Conservation (phyloP, 169 alveolate genomes). For the Plasmodium fragile region DNA sequence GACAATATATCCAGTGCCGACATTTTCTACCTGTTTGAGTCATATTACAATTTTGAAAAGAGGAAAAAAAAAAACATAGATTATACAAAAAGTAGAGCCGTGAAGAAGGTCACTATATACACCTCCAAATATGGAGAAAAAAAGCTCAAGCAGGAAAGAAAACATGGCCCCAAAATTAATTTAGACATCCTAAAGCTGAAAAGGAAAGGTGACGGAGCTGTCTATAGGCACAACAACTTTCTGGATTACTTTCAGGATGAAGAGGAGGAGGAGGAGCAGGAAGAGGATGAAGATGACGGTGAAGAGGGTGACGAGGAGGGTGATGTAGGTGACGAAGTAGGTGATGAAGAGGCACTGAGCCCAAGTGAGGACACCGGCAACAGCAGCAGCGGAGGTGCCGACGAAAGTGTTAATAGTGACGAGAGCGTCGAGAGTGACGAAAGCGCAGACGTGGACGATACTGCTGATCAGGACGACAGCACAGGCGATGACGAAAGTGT, state of each 20-base stretch:
- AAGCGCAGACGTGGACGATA: constrained; percentile 73
- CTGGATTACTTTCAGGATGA: constrained; percentile 75
- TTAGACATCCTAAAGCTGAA: not conserved
- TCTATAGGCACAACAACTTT: constrained; percentile 61
- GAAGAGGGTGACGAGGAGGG: constrained; percentile 79
- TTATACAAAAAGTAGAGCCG: constrained; percentile 84
- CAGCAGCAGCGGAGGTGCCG: not conserved
- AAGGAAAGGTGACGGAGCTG: constrained; percentile 22
- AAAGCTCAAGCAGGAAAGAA: constrained; percentile 92
- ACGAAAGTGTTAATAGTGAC: not conserved
- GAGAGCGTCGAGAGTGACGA: constrained; percentile 24
- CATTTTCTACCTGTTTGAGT: constrained; percentile 92
- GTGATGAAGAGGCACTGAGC: constrained; percentile 17
- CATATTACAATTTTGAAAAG: constrained; percentile 86
- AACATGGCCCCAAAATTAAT: constrained; percentile 93
- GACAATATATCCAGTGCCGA: constrained; percentile 95
- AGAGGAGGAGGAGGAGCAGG: constrained; percentile 14
- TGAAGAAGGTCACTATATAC: constrained; percentile 92
- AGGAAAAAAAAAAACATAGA: constrained; percentile 80
- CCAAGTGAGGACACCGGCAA: not conserved
- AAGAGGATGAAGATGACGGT: not conserved
- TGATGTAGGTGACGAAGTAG: constrained; percentile 3
- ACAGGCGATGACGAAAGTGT: constrained; percentile 2
- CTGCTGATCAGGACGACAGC: constrained; percentile 64
- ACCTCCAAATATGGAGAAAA: constrained; percentile 95